Evolutionary conservation across 495 filamentous ascomycete genomes (phyloP).

Genomic region (Corynascus novoguineensis): DNA sequence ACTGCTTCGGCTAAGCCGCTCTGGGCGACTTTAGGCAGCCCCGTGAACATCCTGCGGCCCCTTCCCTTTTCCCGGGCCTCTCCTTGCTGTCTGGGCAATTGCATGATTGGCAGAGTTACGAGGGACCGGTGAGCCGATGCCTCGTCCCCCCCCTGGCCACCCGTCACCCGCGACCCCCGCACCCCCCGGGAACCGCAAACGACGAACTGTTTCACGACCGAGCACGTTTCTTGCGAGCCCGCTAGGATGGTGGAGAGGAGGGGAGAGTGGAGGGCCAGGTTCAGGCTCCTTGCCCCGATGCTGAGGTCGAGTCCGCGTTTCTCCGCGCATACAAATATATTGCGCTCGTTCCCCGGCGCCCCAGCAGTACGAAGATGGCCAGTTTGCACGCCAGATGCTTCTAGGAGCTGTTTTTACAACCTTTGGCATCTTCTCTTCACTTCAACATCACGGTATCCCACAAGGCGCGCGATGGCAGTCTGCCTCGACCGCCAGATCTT

Average conservation of each 20-base stretch:
- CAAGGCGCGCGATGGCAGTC: conserved; percentile 7
- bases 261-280: conserved; percentile 6
- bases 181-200: background rate
- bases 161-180: too few species aligned
- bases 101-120: conserved; percentile 19
- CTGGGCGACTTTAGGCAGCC: background rate
- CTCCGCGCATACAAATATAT: conserved; percentile 20
- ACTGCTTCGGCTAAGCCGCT: conserved; percentile 5
- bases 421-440: conserved; percentile 14
- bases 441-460: conserved; percentile 13
- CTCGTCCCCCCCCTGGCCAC: background rate
- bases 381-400: conserved; percentile 16
- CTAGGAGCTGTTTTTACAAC: conserved; percentile 9
- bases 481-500: conserved; percentile 19
- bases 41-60: background rate
- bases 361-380: conserved; percentile 15
- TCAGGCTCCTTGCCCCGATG: conserved; percentile 14
- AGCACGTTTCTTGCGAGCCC: conserved; percentile 7
- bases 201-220: conserved; percentile 7
- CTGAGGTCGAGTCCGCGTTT: conserved; percentile 17
- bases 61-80: background rate
- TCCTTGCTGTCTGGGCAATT: conserved; percentile 19
- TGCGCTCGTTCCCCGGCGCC: conserved; percentile 16
- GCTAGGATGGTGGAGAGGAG: conserved; percentile 1
- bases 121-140: conserved; percentile 16